Evolutionary conservation across 306 rosid genomes (phyloP).

Genomic region (Prunus kanzakura): DNA sequence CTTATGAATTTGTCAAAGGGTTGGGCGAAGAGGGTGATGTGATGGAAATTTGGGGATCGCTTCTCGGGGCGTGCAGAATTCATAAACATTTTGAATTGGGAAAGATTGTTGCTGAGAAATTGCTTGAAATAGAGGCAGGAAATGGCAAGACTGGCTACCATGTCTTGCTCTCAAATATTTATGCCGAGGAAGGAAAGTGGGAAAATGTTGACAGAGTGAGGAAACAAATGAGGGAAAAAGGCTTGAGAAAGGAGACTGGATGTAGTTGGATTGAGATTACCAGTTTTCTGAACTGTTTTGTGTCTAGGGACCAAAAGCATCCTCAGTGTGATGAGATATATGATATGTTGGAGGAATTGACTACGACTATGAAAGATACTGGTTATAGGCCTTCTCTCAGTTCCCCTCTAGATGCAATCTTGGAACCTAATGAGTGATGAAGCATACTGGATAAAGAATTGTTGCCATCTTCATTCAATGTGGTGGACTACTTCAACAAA

Average conservation of each 20-base stretch:
- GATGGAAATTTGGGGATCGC: conserved; percentile 80
- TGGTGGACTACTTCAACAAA: neutral
- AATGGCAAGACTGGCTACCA: conserved; percentile 74
- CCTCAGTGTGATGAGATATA: conserved; percentile 50
- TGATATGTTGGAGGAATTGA: conserved; percentile 46
- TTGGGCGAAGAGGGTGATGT: conserved; percentile 59
- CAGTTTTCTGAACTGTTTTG: conserved; percentile 60
- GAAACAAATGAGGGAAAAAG: conserved; percentile 63
- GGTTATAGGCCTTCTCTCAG: conserved; percentile 44
- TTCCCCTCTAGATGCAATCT: conserved; percentile 30
- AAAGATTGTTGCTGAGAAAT: conserved; percentile 58
- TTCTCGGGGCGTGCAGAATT: conserved; percentile 76
- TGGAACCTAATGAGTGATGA: conserved; percentile 39
- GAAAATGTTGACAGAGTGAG: conserved; percentile 59
- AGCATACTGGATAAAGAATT: neutral
- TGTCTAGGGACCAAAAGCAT: conserved; percentile 68
- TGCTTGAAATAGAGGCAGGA: conserved; percentile 57
- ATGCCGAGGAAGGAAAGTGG: conserved; percentile 92
- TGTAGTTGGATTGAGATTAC: conserved; percentile 74
- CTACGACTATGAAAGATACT: conserved; percentile 56
- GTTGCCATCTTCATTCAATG: conserved; percentile 7
- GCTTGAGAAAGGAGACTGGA: conserved; percentile 76
- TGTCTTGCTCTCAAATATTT: conserved; percentile 80
- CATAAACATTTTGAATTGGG: conserved; percentile 68
- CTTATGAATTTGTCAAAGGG: conserved; percentile 70